Base-by-base conservation (phyloP, 345 rosid genomes). In the Combretum micranthum region DNA sequence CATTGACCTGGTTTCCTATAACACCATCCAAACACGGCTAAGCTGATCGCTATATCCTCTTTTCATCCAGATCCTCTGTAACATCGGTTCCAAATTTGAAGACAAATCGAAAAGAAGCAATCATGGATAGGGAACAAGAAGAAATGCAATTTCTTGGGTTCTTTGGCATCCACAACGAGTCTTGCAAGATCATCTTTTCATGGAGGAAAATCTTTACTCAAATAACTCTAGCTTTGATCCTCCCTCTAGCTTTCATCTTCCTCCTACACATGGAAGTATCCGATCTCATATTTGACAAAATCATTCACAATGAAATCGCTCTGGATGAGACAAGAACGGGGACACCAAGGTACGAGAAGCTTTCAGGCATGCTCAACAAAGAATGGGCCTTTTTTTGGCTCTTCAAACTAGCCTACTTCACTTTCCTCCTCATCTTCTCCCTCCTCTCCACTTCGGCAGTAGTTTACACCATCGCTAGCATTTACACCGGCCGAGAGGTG, bases 41-140 rank as follows among this genome's bases (percentile, higher is more conserved):
- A n/a, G n/a, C n/a, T n/a, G n/a, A n/a, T n/a, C n/a, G n/a, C n/a
- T n/a, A n/a, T n/a, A n/a, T n/a, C n/a, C n/a, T n/a, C n/a, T n/a
- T n/a, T n/a, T n/a, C n/a, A n/a, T n/a, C n/a, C n/a, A n/a, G n/a
- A n/a, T n/a, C n/a, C n/a, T n/a, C n/a, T n/a, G n/a, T n/a, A n/a
- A n/a, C n/a, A n/a, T n/a, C n/a, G n/a, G n/a, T n/a, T n/a, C n/a
- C n/a, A n/a, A n/a, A n/a, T n/a, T n/a, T n/a, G n/a, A n/a, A n/a
- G n/a, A n/a, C n/a, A n/a, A n/a, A n/a, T n/a, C n/a, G n/a, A n/a
- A n/a, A n/a, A n/a, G n/a, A n/a, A n/a, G n/a, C n/a, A n/a, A n/a
- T n/a, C n/a, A 83, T 83, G 88, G 83, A 83, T 20, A 62, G 62
- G 53, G 81, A 80, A 52, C 88, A 79, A 49, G 88, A 83, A 57